phyloP scores from a whole-genome alignment of 345 rosid species.

The Ricinus communis region DNA sequence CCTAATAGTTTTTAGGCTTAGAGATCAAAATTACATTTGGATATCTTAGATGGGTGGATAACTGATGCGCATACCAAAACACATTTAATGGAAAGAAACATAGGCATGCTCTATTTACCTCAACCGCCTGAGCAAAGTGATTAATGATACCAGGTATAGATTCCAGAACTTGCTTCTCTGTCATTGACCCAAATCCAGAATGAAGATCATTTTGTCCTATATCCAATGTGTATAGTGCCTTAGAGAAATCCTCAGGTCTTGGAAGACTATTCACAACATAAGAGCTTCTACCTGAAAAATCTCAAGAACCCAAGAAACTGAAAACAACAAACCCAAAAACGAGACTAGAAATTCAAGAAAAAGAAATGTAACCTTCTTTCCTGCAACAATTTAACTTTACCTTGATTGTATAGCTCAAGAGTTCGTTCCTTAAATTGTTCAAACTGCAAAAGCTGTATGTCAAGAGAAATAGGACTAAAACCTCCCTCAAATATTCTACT shows the following conservation, averaged over 20 bases:
- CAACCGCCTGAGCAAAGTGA: constrained; percentile 15
- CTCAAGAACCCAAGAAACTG: constrained; percentile 13
- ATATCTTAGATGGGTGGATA: too few relatives aligned
- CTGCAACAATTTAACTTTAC: constrained; percentile 5
- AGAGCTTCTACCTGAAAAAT: constrained; percentile 16
- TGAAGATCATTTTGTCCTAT: constrained; percentile 26
- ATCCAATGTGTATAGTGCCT: constrained; percentile 29
- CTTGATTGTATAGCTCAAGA: constrained; percentile 24
- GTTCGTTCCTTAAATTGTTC: constrained; percentile 31
- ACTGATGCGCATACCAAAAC: too few relatives aligned
- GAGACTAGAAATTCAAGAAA: background rate
- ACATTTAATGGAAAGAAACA: too few relatives aligned
- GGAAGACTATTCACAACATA: constrained; percentile 15
- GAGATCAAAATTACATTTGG: too few relatives aligned
- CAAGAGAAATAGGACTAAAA: constrained; percentile 23
- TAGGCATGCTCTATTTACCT: constrained; percentile 1
- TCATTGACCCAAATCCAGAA: constrained; percentile 7
- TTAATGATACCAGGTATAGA: constrained; percentile 20
- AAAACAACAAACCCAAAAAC: background rate
- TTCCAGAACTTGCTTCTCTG: constrained; percentile 14
- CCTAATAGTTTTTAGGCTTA: too few relatives aligned
- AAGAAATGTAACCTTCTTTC: background rate
- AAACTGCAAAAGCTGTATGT: constrained; percentile 27
- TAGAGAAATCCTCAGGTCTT: constrained; percentile 28
- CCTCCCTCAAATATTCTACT: constrained; percentile 9